A percentile compares a stretch with the other conserved stretches of the same genome.
phyloP scores from a whole-genome alignment of 768 basidiomycete species.

The Lentinula guzmanii region DNA sequence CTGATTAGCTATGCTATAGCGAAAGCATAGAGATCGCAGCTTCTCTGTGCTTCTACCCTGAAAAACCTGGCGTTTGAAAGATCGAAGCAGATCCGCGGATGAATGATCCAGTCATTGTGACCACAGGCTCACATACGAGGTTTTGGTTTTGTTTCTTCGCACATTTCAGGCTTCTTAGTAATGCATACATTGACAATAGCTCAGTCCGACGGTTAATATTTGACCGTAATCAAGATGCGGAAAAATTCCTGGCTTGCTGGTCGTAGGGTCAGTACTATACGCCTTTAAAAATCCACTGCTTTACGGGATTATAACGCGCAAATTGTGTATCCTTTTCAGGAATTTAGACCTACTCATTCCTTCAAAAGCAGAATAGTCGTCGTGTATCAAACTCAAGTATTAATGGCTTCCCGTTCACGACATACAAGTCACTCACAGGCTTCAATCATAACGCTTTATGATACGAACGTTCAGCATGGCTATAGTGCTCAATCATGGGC shows the following conservation, averaged over 20 bases:
- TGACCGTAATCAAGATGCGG: no score
- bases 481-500: slow-evolving; percentile 60
- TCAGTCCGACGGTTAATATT: no score
- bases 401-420: neutral
- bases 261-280: neutral
- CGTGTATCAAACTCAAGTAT: neutral
- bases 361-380: neutral
- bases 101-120: no score
- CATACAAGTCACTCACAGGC: neutral
- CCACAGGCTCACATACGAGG: no score
- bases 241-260: neutral
- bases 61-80: no score
- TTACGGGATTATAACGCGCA: neutral
- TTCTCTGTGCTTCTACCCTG: no score
- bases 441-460: slow-evolving; percentile 53
- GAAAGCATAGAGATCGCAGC: no score
- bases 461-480: slow-evolving; percentile 41
- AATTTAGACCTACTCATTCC: neutral
- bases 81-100: no score
- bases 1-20: no score
- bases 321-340: neutral
- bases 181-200: no score
- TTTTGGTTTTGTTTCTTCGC: no score
- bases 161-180: no score
- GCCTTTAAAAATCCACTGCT: neutral